A percentile compares a stretch with the other conserved stretches of the same genome.
Conservation (phyloP, 2,329 filamentous ascomycete species). For the Sporothrix pallida region DNA sequence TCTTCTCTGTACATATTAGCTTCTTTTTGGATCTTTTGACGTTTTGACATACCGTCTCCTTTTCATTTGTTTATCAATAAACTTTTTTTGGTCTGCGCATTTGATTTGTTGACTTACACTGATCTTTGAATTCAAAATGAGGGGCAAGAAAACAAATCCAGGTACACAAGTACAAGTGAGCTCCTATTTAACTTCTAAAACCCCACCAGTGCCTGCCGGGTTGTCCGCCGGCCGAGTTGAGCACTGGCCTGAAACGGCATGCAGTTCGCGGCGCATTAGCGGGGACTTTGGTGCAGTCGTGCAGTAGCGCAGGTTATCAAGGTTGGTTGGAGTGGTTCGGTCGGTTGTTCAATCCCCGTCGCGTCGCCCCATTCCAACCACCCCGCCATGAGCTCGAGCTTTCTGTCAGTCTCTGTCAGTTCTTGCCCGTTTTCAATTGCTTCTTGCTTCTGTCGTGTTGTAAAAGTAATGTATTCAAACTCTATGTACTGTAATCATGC, state of each 20-base stretch:
- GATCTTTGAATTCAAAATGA: no score
- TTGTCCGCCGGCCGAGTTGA: no score
- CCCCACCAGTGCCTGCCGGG: no score
- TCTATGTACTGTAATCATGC: conserved; percentile 6
- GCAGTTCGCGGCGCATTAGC: conserved; percentile 3
- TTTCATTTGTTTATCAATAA: background rate
- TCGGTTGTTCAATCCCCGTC: conserved; percentile 3
- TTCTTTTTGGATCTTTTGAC: background rate
- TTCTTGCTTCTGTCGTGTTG: background rate
- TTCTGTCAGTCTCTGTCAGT: background rate
- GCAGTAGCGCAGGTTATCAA: background rate
- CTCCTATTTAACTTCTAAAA: no score
- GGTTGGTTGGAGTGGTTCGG: background rate
- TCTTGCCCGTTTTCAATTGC: background rate
- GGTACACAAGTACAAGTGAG: no score
- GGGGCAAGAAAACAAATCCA: no score
- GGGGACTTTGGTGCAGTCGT: background rate
- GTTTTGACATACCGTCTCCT: background rate
- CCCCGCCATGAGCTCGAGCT: background rate
- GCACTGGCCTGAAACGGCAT: conserved; percentile 14
- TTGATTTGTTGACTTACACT: no score
- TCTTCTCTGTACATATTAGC: background rate
- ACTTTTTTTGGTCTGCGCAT: no score
- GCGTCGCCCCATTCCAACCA: background rate
- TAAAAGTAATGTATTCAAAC: background rate